Base-by-base conservation (phyloP, 768 basidiomycete species). In the Amyloporia xantha region DNA sequence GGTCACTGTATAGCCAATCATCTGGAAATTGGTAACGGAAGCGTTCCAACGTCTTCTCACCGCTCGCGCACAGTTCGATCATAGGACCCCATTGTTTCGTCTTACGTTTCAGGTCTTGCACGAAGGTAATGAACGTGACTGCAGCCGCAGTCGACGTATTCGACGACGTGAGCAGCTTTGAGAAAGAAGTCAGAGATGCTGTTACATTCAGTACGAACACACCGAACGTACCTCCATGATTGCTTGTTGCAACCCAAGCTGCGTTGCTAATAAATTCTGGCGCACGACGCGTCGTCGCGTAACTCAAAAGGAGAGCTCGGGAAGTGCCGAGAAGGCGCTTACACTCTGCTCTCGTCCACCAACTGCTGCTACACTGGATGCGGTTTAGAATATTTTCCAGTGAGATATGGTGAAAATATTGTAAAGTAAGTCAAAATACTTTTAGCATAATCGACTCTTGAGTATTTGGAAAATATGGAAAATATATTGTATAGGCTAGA, bases 1-100 rank as follows among this genome's bases (percentile, higher is more conserved):
- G 96, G 65, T 99, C 96, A 57, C 91, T 92, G 66, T 98, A 96
- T 0, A 98, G 82, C 96, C 96, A 99, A 60, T 98, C 96, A 39
- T 88, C 82, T 2, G 91, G 86, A 61, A 99, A 99, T 59, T 95
- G 91, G 70, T 90, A 99, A 70, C 96, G 74, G 68, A 98, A 97
- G 47, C 94, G 79, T 66, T 99, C 94, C 48, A 99, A 77, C 2
- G 93, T 94, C 78, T 95, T 94, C 73, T 99, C 96, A 51, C 96
- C 95, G 55, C 82, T 83, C 33, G 85, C 87, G 62, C 93, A 98
- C 36, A 93, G 80, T 50, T 92, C 92, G 65, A 99, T 92, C 79
- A 95, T 89, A 23, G 92, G 91, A 15, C 83, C 86, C 96, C 96
- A 98, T 80, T 86, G 76, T 71, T 90, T 89, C 48, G 91, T 91